A percentile compares a stretch with the other conserved stretches of the same genome.
phyloP scores from a whole-genome alignment of 2,329 filamentous ascomycete genomes.

The Xylariaceae sp. region DNA sequence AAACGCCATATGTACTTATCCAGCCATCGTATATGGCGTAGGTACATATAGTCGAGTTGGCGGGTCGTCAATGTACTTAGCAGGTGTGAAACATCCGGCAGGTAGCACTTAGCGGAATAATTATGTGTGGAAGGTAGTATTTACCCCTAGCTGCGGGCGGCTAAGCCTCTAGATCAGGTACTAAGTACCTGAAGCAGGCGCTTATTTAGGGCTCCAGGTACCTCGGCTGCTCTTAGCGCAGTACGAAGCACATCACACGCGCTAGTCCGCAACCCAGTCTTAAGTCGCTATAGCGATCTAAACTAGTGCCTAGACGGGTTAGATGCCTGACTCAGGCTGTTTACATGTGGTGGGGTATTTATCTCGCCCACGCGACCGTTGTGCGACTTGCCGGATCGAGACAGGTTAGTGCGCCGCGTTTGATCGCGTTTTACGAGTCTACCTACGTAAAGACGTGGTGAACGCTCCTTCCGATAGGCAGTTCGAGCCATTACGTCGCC shows the following conservation, averaged over 20 bases:
- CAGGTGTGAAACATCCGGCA: background rate
- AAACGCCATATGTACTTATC: background rate
- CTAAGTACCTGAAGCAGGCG: background rate
- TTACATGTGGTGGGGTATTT: background rate
- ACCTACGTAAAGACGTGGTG: background rate
- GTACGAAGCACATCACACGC: background rate
- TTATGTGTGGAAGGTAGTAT: background rate
- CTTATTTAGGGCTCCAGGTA: background rate
- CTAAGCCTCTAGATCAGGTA: background rate
- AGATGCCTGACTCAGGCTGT: background rate
- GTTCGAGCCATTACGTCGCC: background rate
- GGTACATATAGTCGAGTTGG: background rate
- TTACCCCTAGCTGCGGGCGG: background rate
- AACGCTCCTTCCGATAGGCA: background rate
- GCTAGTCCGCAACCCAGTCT: background rate
- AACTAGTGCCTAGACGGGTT: background rate
- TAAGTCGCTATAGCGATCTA: background rate
- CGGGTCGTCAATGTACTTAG: background rate
- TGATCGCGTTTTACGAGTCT: constrained; percentile 6
- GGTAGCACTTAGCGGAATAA: background rate
- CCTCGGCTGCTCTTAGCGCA: too few species aligned
- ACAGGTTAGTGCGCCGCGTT: constrained; percentile 7
- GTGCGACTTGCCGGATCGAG: background rate
- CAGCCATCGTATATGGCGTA: background rate
- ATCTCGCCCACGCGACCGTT: background rate